Evolutionary conservation across 2,329 filamentous ascomycete species (phyloP).

Genomic region (Sclerotiophoma versabilis): DNA sequence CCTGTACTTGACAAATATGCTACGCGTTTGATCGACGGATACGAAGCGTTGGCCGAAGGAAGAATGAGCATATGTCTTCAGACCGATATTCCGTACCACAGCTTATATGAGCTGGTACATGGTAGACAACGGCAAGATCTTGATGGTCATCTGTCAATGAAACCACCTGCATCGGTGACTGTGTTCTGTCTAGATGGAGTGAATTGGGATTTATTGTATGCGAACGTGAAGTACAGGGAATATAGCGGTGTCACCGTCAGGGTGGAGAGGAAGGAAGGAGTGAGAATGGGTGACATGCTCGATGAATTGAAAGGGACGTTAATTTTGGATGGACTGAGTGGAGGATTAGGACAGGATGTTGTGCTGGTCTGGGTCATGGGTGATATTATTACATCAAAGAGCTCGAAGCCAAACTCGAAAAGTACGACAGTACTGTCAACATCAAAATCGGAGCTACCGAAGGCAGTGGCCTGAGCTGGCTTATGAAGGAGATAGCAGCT

Average conservation of each 20-base stretch:
- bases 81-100: neutral
- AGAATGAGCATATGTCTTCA: neutral
- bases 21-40: neutral
- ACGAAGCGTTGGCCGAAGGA: neutral
- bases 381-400: too few species aligned
- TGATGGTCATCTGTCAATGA: neutral
- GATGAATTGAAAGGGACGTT: conserved; percentile 16
- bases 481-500: too few species aligned
- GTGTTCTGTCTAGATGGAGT: neutral
- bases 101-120: neutral
- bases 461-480: too few species aligned
- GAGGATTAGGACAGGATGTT: conserved; percentile 7
- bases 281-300: conserved; percentile 19
- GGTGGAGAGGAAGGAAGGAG: conserved; percentile 18
- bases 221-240: neutral
- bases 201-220: conserved; percentile 7
- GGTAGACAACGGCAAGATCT: neutral
- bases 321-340: neutral
- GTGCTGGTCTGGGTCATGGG: conserved; percentile 19
- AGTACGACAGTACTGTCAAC: too few species aligned
- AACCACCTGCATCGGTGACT: neutral
- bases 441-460: too few species aligned
- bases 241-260: conserved; percentile 8
- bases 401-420: too few species aligned
- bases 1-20: neutral